Evolutionary conservation across 164 flowering plant species (phyloP).

Genomic region (Nymphaea thermarum): DNA sequence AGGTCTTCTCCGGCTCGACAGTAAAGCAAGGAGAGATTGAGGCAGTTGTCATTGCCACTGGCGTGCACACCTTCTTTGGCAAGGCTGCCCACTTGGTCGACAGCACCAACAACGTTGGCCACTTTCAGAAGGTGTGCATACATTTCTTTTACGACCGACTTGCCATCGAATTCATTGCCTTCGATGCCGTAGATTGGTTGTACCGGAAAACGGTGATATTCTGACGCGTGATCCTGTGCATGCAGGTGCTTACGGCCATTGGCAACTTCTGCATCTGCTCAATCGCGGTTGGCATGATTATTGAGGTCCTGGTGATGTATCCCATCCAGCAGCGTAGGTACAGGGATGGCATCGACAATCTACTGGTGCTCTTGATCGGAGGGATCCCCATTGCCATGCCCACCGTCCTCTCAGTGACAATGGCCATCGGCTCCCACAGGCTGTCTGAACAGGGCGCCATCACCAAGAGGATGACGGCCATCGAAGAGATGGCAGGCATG

Average conservation of each 20-base stretch:
- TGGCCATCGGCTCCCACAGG: constrained; percentile 13
- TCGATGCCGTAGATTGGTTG: too few species aligned
- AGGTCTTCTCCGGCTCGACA: constrained; percentile 23
- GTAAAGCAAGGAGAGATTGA: constrained; percentile 26
- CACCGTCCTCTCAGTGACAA: constrained; percentile 10
- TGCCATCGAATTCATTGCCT: too few species aligned
- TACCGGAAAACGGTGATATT: too few species aligned
- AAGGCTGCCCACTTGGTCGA: constrained; percentile 26
- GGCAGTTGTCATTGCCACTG: constrained; percentile 23
- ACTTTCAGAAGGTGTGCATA: constrained; percentile 14
- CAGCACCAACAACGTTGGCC: constrained; percentile 23
- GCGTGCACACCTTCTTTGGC: constrained; percentile 26
- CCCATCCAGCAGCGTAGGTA: constrained; percentile 61
- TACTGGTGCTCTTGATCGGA: constrained; percentile 29
- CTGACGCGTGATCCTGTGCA: too few species aligned
- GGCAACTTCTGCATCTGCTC: constrained; percentile 40
- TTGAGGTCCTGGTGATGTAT: constrained; percentile 46
- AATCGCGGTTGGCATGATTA: neutral
- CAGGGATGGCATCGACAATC: constrained; percentile 66
- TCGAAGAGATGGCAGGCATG: constrained; percentile 99
- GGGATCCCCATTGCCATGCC: constrained; percentile 5
- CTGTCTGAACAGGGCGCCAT: constrained; percentile 63
- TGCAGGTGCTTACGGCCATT: constrained; percentile 30
- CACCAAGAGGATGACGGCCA: constrained; percentile 93
- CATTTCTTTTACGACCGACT: too few species aligned